Percentiles rank a stretch among this genome's conserved stretches.
Evolutionary conservation across 2,329 filamentous ascomycete genomes (phyloP).

Genomic region (Aureobasidium sp.): DNA sequence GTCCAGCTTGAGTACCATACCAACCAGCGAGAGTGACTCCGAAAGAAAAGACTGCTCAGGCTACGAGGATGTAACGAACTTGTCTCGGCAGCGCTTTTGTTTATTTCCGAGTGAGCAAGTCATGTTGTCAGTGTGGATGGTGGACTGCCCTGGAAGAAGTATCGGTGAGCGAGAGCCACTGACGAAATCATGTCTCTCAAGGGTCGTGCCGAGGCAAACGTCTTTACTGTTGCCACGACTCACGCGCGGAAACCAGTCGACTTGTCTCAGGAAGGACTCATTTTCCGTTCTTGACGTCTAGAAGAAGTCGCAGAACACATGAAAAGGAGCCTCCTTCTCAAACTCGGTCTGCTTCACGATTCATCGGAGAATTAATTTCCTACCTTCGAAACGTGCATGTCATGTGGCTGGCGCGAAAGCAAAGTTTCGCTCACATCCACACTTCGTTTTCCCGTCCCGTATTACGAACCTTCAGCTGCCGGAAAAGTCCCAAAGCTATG

Average conservation of each 20-base stretch:
- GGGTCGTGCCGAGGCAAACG: background rate
- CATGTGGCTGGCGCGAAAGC: background rate
- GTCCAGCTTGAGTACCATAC: background rate
- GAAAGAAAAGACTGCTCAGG: background rate
- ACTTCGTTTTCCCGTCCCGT: background rate
- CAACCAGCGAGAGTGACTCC: background rate
- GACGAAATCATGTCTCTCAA: constrained; percentile 7
- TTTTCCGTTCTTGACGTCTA: background rate
- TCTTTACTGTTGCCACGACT: background rate
- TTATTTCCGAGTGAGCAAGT: background rate
- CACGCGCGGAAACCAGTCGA: background rate
- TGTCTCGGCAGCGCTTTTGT: background rate
- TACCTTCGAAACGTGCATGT: background rate
- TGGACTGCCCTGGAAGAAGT: background rate
- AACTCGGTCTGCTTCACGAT: background rate
- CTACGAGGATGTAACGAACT: background rate
- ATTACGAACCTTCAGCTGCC: background rate
- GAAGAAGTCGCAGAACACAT: background rate
- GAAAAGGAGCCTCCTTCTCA: background rate
- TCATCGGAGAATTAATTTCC: background rate
- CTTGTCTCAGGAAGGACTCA: background rate
- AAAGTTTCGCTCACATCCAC: background rate
- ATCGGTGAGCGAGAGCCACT: constrained; percentile 2
- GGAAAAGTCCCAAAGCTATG: background rate
- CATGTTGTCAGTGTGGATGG: background rate